Percentiles rank a stretch among this genome's conserved stretches.
phyloP scores from a whole-genome alignment of 176 grass and related monocot genomes.

The Thalia dealbata region DNA sequence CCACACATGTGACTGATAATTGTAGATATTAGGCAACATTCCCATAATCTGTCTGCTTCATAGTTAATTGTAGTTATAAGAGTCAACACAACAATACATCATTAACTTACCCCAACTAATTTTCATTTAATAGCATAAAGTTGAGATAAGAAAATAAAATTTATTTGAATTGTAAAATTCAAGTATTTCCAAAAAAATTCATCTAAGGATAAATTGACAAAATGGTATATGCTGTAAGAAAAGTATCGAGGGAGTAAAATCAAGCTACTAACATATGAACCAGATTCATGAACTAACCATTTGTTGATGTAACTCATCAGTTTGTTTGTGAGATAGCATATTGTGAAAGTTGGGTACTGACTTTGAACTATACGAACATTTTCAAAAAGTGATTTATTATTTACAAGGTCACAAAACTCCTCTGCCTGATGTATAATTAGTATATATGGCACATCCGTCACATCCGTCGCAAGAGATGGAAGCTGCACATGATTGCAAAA shows the following conservation, averaged over 20 bases:
- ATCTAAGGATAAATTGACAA: not conserved
- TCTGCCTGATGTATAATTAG: slow-evolving; percentile 65
- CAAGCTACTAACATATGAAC: slow-evolving; percentile 1
- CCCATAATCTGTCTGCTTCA: no score
- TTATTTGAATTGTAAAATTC: no score
- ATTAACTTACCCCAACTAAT: no score
- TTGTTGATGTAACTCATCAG: slow-evolving; percentile 70
- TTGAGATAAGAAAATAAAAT: no score
- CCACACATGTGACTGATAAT: no score
- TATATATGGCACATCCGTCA: slow-evolving; percentile 45
- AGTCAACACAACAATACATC: no score
- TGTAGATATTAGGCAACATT: no score
- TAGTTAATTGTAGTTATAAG: no score
- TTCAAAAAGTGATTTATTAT: slow-evolving; percentile 22
- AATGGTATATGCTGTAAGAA: not conserved
- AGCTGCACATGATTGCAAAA: slow-evolving; percentile 32
- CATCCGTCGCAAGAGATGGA: slow-evolving; percentile 23
- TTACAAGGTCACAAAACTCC: slow-evolving; percentile 73
- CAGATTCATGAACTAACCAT: slow-evolving; percentile 32
- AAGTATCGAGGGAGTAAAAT: not conserved
- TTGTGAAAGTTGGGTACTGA: slow-evolving; percentile 45
- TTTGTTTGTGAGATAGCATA: slow-evolving; percentile 70
- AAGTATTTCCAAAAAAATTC: not conserved
- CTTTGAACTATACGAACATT: slow-evolving; percentile 38
- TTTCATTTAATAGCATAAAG: no score